Conservation (phyloP, 1,284 basidiomycete genomes). For the Sporisorium graminicola region DNA sequence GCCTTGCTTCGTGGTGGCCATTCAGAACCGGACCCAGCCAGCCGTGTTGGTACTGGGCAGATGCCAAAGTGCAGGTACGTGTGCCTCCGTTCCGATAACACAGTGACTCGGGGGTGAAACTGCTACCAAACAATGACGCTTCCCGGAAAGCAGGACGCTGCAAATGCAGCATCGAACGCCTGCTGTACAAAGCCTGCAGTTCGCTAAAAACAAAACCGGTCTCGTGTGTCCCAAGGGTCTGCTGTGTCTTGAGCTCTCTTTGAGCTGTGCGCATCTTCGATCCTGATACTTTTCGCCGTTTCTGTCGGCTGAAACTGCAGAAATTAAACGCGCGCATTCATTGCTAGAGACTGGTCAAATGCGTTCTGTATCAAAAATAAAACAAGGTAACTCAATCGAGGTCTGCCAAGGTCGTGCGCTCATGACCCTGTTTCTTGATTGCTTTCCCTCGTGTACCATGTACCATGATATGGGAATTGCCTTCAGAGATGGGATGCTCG, state of each 20-base stretch:
- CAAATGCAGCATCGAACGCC: background rate
- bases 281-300: background rate
- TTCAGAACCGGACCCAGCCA: too few relatives aligned
- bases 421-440: background rate
- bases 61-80: too few relatives aligned
- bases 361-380: too few relatives aligned
- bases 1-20: too few relatives aligned
- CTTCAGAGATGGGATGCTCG: background rate
- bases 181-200: conserved; percentile 4
- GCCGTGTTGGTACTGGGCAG: too few relatives aligned
- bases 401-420: conserved; percentile 16
- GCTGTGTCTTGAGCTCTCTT: background rate
- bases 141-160: background rate
- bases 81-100: too few relatives aligned
- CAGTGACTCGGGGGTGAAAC: too few relatives aligned
- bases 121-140: too few relatives aligned
- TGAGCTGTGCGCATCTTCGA: conserved; percentile 24
- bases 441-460: background rate
- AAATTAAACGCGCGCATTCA: background rate
- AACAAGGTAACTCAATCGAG: too few relatives aligned
- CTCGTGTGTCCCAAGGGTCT: conserved; percentile 2
- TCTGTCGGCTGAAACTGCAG: background rate
- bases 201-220: conserved; percentile 1
- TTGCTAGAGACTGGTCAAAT: conserved; percentile 7
- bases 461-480: conserved; percentile 1